phyloP scores from a whole-genome alignment of 164 flowering plant genomes.

The Euptelea pleiosperma region DNA sequence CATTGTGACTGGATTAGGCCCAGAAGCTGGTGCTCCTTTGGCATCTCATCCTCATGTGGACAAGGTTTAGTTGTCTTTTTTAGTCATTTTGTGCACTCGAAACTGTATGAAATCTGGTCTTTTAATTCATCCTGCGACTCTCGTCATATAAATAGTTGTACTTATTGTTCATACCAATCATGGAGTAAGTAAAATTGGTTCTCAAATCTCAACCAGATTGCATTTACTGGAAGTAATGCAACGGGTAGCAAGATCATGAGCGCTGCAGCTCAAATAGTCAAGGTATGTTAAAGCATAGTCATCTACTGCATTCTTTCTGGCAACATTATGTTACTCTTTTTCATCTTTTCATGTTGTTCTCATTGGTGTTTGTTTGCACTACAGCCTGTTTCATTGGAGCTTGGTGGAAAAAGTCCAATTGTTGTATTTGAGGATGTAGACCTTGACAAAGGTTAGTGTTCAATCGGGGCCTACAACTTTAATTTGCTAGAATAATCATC shows the following conservation, averaged over 20 bases:
- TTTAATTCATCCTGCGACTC: not conserved
- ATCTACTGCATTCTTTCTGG: too few species aligned
- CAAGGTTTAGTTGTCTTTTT: conserved; percentile 51
- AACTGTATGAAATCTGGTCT: not conserved
- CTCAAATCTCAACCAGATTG: conserved; percentile 51
- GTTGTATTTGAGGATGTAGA: conserved; percentile 95
- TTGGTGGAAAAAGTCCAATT: conserved; percentile 98
- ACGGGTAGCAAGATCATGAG: conserved; percentile 92
- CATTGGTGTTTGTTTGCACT: conserved; percentile 8
- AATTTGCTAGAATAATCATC: not conserved
- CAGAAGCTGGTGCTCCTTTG: conserved; percentile 96
- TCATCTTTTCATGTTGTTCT: not conserved
- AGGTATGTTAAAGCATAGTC: conserved; percentile 41
- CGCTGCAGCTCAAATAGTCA: conserved; percentile 82
- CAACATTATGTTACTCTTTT: too few species aligned
- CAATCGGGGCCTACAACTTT: conserved; percentile 4
- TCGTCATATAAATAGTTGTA: not conserved
- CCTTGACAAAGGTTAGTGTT: conserved; percentile 72
- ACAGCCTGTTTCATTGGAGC: conserved; percentile 96
- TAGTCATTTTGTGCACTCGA: conserved; percentile 1
- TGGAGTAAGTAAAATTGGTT: conserved; percentile 4
- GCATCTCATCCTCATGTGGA: conserved; percentile 91
- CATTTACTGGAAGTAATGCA: conserved; percentile 89
- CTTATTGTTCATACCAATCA: not conserved
- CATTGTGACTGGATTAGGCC: conserved; percentile 84